Evolutionary conservation across 2,329 filamentous ascomycete species (phyloP), one percentile per base, ranked within the genome.

Genomic region (Penicillium vulpinum): DNA sequence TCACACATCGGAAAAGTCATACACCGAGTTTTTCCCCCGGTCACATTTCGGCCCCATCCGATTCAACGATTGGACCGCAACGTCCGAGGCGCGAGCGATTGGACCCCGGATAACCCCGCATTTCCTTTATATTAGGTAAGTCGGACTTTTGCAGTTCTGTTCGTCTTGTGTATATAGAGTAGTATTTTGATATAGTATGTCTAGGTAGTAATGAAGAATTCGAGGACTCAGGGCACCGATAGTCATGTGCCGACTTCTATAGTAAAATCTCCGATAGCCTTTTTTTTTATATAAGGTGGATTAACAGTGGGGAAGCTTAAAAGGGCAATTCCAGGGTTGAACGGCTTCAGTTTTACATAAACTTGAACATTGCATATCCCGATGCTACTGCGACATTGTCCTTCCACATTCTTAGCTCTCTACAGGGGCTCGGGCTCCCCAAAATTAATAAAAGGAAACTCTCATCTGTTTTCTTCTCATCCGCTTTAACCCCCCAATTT

Each of bases 61-160:
- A 57, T 36, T 4, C 41, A 22, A 5, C 60, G 61, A 65, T 65
- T 65, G 63, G 63, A 51, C 59, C 54, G 56, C 57, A 56, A 21
- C 55, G 57, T 58, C 63, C 63, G 63, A 65, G 52, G 48, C 40
- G 31, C 49, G 48, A 62, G 57, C 52, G 56, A 64, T 60, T 62
- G 60, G 62, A 65, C 62, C 63, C 62, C 63, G 62, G 64, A 40
- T 51, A 66, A 65, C 64, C 64, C 64, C 64, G 64, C 64, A 66
- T 66, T 66, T 59, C 28, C 33, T 54, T 63, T 49, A 33, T 50
- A 58, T 66, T 66, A 66, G 61, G 62, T 66, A 64, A 62, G 31
- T 33, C 29, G 29, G 5, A 33, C 29, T 33, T 33, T 35, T 16
- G n/a, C n/a, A n/a, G n/a, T n/a, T n/a, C n/a, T n/a, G n/a, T 33